A percentile compares a stretch with the other conserved stretches of the same genome.
Conservation (phyloP, 2,329 filamentous ascomycete genomes). For the Fusarium avenaceum region DNA sequence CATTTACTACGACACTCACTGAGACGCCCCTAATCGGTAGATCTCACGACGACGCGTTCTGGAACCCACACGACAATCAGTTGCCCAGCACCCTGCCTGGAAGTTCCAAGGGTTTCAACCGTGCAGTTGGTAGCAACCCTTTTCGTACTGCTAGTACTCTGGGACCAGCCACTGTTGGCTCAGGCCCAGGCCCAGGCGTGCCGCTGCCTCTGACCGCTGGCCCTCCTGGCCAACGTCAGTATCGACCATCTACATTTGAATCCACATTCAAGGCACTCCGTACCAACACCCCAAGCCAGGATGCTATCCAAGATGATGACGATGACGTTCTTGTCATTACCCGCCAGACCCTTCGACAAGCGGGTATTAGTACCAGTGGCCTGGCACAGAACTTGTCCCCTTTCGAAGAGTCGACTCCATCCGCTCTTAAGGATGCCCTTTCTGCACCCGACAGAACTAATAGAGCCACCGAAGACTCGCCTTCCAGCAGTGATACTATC, state of each 20-base stretch:
- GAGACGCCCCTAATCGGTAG: constrained; percentile 30
- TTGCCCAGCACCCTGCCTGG: constrained; percentile 17
- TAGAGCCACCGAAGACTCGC: constrained; percentile 6
- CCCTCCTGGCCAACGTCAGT: constrained; percentile 67
- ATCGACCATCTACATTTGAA: constrained; percentile 61
- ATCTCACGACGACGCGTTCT: constrained; percentile 23
- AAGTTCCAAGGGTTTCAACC: constrained; percentile 26
- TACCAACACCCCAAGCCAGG: constrained; percentile 44
- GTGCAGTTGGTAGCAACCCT: constrained; percentile 29
- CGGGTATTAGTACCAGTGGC: constrained; percentile 39
- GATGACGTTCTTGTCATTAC: constrained; percentile 44
- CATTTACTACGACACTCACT: constrained; percentile 16
- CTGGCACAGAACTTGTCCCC: constrained; percentile 23
- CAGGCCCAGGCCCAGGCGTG: constrained; percentile 57
- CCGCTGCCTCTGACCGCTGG: constrained; percentile 68
- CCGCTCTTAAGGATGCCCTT: constrained; percentile 5
- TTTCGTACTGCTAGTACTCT: constrained; percentile 28
- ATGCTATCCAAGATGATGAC: constrained; percentile 46
- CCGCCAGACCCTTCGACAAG: constrained; percentile 42
- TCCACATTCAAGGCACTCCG: constrained; percentile 54
- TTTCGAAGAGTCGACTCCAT: constrained; percentile 14
- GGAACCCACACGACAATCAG: constrained; percentile 17
- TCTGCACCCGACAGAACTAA: background rate
- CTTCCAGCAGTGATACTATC: constrained; percentile 3
- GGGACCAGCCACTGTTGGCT: constrained; percentile 45